phyloP scores from a whole-genome alignment of 306 rosid species.

The Quillaja saponaria region DNA sequence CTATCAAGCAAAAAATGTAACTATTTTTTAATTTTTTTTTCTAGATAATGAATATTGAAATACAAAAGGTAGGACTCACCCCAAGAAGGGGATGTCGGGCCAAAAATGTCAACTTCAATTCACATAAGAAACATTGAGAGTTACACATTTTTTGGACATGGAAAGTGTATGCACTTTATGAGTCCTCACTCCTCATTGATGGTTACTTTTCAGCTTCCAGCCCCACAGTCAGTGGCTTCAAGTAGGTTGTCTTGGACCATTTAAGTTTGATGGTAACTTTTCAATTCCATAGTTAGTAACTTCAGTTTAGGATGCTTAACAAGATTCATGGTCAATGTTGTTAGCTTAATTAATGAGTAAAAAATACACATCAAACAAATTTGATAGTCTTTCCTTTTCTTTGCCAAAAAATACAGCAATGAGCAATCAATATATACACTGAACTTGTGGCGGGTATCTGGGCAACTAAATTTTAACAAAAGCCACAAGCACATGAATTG shows the following conservation, averaged over 20 bases:
- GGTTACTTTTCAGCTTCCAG: slow-evolving; percentile 24
- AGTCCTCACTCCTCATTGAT: slow-evolving; percentile 9
- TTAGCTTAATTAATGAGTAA: slow-evolving; percentile 12
- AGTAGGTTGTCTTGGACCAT: slow-evolving; percentile 16
- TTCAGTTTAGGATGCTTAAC: background rate
- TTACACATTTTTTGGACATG: background rate
- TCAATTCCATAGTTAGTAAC: background rate
- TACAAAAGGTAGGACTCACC: background rate
- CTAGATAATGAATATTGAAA: too few species aligned
- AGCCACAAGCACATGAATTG: slow-evolving; percentile 19
- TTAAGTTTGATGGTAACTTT: background rate
- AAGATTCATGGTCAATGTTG: background rate
- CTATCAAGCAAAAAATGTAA: too few species aligned
- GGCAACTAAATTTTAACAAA: background rate
- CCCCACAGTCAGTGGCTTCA: slow-evolving; percentile 28
- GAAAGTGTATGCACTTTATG: too few species aligned
- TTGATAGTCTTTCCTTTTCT: slow-evolving; percentile 20
- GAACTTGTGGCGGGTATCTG: slow-evolving; percentile 23
- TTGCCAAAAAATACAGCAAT: background rate
- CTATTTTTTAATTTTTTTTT: too few species aligned
- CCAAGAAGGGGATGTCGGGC: slow-evolving; percentile 14
- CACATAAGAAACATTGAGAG: background rate
- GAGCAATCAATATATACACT: background rate
- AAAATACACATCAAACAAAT: slow-evolving; percentile 28
- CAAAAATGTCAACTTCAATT: slow-evolving; percentile 3